Evolutionary conservation across 805 yeast genomes (phyloP).

Genomic region (Candida tammaniensis): DNA sequence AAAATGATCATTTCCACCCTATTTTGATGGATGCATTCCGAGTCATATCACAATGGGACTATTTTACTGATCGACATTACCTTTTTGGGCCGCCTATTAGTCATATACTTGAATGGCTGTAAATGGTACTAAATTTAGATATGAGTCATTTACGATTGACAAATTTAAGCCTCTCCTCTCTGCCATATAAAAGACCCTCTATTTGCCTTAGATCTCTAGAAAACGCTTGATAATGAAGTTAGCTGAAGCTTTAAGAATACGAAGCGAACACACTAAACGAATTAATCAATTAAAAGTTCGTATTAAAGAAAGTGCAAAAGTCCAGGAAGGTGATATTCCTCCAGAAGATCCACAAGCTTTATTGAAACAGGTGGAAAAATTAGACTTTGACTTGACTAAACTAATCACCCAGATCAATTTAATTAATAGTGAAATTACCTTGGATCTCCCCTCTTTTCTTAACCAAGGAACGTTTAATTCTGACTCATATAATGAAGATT

Average conservation of each 20-base stretch:
- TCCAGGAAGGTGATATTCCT: constrained; percentile 13
- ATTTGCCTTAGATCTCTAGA: no score
- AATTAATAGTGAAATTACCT: constrained; percentile 6
- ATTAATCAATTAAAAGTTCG: constrained; percentile 7
- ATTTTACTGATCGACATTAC: constrained; percentile 27
- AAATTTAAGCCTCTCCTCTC: no score
- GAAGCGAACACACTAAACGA: constrained; percentile 11
- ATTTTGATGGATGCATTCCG: constrained; percentile 14
- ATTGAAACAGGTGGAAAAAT: constrained; percentile 1
- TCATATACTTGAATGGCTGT: background rate
- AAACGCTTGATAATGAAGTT: no score
- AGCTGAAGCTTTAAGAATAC: constrained; percentile 12
- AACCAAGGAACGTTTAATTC: constrained; percentile 1
- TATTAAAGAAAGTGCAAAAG: constrained; percentile 9
- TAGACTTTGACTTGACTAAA: constrained; percentile 7
- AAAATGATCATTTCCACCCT: constrained; percentile 49
- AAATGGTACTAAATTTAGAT: background rate
- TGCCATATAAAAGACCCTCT: no score
- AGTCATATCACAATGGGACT: constrained; percentile 24
- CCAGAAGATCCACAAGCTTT: constrained; percentile 5
- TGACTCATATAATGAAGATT: background rate
- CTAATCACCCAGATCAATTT: constrained; percentile 10
- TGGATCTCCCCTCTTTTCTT: constrained; percentile 11
- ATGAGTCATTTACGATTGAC: background rate
- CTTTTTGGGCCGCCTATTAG: background rate